These are phyloP conservation scores for Grifola frondosa DNA, from an alignment of 1,284 basidiomycete species.

Conservation along the genomic window DNA sequence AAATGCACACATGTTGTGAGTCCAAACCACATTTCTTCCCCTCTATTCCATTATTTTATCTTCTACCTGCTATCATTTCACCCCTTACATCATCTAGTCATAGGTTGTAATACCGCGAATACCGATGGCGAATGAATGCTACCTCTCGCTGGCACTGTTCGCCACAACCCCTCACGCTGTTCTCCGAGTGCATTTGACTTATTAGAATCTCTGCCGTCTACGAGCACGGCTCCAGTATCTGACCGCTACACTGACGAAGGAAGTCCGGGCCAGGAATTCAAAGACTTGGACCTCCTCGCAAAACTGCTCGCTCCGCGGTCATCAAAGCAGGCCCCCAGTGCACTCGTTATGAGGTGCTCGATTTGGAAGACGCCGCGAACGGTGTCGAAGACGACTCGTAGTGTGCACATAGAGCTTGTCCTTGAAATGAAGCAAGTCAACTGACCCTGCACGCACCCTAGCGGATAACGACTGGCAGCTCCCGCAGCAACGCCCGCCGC, in stretches of 20 bases:
- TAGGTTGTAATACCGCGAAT: no score
- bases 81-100: no score
- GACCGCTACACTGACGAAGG: conserved; percentile 69
- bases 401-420: no score
- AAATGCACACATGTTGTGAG: no score
- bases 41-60: no score
- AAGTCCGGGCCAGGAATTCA: conserved; percentile 61
- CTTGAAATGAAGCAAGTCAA: conserved; percentile 32
- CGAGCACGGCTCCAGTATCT: conserved; percentile 72
- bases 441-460: conserved; percentile 59
- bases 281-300: conserved; percentile 73
- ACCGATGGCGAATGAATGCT: no score
- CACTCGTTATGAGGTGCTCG: conserved; percentile 65
- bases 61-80: no score
- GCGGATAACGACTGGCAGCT: conserved; percentile 77
- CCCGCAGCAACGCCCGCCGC: no score
- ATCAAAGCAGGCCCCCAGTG: conserved; percentile 29
- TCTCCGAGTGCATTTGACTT: no score
- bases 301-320: conserved; percentile 70
- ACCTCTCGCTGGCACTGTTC: no score
- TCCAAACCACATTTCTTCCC: no score
- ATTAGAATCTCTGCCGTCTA: conserved; percentile 73
- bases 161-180: no score
- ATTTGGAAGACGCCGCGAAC: conserved; percentile 33
- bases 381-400: conserved; percentile 37